Conservation (phyloP, 2,329 filamentous ascomycete genomes). For the Hymenotorrendiella dingleyae region DNA sequence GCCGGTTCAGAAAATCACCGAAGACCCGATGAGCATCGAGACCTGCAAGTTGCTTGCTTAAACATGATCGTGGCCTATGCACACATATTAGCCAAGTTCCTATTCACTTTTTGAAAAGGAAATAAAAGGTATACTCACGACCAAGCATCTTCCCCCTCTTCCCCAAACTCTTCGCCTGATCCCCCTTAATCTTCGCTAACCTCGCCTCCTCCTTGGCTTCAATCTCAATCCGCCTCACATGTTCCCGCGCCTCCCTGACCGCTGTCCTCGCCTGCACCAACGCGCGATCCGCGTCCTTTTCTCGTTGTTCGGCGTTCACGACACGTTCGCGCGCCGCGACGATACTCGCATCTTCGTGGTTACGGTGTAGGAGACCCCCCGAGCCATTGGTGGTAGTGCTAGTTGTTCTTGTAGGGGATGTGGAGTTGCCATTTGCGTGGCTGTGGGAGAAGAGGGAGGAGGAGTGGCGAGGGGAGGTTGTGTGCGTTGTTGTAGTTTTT, state of each 20-base stretch:
- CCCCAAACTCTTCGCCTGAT: slow-evolving; percentile 57
- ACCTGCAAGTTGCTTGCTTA: too few species aligned
- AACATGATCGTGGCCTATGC: too few species aligned
- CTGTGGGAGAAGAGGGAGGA: background rate
- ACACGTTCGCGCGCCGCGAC: slow-evolving; percentile 55
- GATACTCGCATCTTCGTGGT: slow-evolving; percentile 57
- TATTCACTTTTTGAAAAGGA: too few species aligned
- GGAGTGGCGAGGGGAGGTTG: background rate
- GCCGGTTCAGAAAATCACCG: too few species aligned
- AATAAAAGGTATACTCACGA: slow-evolving; percentile 43
- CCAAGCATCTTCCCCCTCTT: slow-evolving; percentile 66
- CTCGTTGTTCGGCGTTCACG: slow-evolving; percentile 55
- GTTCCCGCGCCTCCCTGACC: slow-evolving; percentile 57
- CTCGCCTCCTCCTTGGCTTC: slow-evolving; percentile 62
- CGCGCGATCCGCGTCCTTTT: slow-evolving; percentile 60
- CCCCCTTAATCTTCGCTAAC: slow-evolving; percentile 61
- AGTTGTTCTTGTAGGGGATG: slow-evolving; percentile 8
- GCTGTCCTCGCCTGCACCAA: slow-evolving; percentile 50
- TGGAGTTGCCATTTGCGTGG: background rate
- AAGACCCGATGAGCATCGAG: too few species aligned
- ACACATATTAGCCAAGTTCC: too few species aligned
- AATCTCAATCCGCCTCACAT: slow-evolving; percentile 56
- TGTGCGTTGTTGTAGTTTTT: background rate
- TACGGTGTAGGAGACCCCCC: slow-evolving; percentile 26
- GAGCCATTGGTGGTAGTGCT: slow-evolving; percentile 21